These are phyloP conservation scores for Trichophyton rubrum DNA, from an alignment of 2,329 filamentous ascomycete genomes.

Conservation along the genomic window DNA sequence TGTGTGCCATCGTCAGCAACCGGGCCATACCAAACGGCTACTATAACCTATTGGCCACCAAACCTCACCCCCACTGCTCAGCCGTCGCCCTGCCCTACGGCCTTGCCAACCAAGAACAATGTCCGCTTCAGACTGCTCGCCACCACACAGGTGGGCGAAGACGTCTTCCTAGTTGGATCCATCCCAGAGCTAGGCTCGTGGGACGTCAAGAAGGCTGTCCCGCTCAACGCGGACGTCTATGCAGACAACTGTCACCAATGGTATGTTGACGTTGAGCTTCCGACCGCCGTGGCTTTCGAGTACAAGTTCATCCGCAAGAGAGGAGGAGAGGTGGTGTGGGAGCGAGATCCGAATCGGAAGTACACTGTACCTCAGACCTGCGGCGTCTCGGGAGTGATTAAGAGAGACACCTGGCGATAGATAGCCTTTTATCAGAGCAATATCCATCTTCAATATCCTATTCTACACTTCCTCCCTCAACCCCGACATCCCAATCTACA, in stretches of 20 bases:
- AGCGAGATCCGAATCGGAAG: conserved; percentile 42
- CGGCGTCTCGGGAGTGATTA: conserved; percentile 20
- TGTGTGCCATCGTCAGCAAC: conserved; percentile 22
- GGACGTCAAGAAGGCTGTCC: conserved; percentile 43
- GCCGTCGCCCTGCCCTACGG: conserved; percentile 7
- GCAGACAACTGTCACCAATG: conserved; percentile 49
- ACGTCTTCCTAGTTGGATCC: conserved; percentile 53
- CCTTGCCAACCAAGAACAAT: conserved; percentile 34
- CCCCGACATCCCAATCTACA: not conserved
- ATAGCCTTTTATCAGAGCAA: not conserved
- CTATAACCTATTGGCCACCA: conserved; percentile 23
- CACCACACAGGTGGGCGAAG: conserved; percentile 49
- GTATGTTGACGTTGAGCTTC: conserved; percentile 44
- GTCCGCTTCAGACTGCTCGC: conserved; percentile 52
- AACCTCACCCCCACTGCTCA: conserved; percentile 20
- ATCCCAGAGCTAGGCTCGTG: conserved; percentile 50
- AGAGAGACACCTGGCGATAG: conserved; percentile 30
- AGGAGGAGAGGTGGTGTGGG: conserved; percentile 48
- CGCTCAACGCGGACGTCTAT: conserved; percentile 48
- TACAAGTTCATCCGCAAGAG: conserved; percentile 59
- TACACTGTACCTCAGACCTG: conserved; percentile 32
- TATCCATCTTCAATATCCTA: not conserved
- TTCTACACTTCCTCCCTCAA: not conserved
- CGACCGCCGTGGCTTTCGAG: conserved; percentile 44
- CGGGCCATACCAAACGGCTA: conserved; percentile 25